These are phyloP conservation scores for Fragaria vesca DNA, from an alignment of 306 rosid genomes.

Conservation along the genomic window DNA sequence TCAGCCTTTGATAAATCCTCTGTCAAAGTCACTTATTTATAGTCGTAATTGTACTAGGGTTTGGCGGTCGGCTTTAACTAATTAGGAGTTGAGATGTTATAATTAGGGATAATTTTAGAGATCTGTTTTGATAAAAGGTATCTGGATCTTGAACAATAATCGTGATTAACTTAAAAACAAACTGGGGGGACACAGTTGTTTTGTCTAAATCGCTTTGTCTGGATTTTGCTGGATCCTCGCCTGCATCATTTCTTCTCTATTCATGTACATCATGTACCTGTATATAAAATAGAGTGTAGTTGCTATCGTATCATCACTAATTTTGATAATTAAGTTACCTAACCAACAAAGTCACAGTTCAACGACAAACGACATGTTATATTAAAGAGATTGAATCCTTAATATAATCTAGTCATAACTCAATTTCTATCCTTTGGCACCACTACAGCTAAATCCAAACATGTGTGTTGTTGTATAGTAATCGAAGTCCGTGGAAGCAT, in stretches of 20 bases:
- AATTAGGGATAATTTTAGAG: background rate
- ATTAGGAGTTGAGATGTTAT: background rate
- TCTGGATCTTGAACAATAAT: conserved; percentile 17
- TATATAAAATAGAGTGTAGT: background rate
- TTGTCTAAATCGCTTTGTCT: conserved; percentile 20
- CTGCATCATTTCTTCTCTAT: background rate
- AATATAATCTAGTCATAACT: too few relatives aligned
- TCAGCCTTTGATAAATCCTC: background rate
- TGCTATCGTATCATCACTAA: background rate
- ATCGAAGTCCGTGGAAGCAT: too few relatives aligned
- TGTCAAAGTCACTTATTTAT: background rate
- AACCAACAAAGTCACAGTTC: too few relatives aligned
- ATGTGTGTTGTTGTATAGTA: too few relatives aligned
- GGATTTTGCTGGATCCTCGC: conserved; percentile 23
- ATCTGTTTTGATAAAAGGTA: background rate
- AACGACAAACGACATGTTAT: too few relatives aligned
- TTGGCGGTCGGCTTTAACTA: background rate
- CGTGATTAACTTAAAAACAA: background rate
- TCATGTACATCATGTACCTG: background rate
- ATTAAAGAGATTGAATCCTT: too few relatives aligned
- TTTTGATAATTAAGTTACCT: too few relatives aligned
- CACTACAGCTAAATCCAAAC: too few relatives aligned
- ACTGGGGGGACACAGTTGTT: conserved; percentile 17
- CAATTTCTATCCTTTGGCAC: too few relatives aligned
- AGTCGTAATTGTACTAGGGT: background rate